Evolutionary conservation across 371 early-diverging fungal genomes (phyloP).

Genomic region (Encephalitozoon intestinalis): DNA sequence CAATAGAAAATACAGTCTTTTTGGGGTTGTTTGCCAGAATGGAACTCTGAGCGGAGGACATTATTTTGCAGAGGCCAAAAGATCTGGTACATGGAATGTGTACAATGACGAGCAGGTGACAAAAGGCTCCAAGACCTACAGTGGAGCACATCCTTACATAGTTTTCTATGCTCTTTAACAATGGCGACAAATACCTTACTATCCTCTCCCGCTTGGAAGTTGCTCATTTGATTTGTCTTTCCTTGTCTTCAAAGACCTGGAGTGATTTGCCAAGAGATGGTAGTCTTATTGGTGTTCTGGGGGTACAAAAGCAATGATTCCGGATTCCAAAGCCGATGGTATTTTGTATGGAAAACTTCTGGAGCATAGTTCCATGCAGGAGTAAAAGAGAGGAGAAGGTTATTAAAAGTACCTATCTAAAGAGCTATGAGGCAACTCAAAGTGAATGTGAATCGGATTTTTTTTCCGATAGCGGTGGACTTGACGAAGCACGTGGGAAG

Average conservation of each 20-base stretch:
- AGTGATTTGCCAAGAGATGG: neutral
- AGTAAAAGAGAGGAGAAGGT: neutral
- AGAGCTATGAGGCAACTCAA: neutral
- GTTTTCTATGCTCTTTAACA: conserved; percentile 27
- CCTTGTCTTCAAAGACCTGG: neutral
- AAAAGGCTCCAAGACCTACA: neutral
- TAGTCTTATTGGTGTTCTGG: neutral
- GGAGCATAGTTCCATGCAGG: neutral
- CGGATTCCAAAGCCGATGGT: neutral
- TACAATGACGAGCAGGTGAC: conserved; percentile 49
- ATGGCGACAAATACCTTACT: neutral
- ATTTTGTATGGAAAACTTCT: neutral
- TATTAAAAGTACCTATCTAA: neutral
- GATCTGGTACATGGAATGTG: conserved; percentile 26
- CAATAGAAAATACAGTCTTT: conserved; percentile 26
- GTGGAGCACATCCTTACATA: conserved; percentile 37
- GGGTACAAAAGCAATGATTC: neutral
- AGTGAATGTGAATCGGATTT: neutral
- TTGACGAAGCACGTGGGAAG: neutral
- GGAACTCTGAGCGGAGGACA: conserved; percentile 48
- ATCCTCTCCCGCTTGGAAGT: neutral
- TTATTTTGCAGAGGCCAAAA: conserved; percentile 44
- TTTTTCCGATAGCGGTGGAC: neutral
- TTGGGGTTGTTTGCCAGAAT: conserved; percentile 48
- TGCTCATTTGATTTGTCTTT: neutral